Percentiles rank a stretch among this genome's conserved stretches.
Conservation (phyloP, 306 rosid species). For the Vicia villosa region DNA sequence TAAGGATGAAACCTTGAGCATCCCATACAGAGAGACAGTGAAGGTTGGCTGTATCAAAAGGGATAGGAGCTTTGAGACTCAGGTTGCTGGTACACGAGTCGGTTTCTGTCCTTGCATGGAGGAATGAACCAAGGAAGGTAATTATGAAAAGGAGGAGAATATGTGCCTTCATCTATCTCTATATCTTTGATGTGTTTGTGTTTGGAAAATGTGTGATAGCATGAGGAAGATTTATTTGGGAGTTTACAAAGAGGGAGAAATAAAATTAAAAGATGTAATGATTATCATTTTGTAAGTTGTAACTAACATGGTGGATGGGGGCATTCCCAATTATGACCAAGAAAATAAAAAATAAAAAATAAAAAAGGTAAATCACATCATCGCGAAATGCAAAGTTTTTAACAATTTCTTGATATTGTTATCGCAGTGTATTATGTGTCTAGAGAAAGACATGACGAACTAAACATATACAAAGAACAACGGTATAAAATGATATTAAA, state of each 20-base stretch:
- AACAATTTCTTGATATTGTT: not conserved
- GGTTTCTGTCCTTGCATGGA: slow-evolving; percentile 42
- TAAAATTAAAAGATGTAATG: slow-evolving; percentile 34
- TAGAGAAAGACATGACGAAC: slow-evolving; percentile 6
- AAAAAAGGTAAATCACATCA: not conserved
- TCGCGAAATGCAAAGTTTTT: not conserved
- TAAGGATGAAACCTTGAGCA: slow-evolving; percentile 62
- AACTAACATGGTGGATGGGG: slow-evolving; percentile 45
- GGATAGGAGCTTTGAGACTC: slow-evolving; percentile 43
- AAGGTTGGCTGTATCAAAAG: slow-evolving; percentile 62
- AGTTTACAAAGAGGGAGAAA: not conserved
- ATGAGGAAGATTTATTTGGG: slow-evolving; percentile 13
- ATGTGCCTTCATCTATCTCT: slow-evolving; percentile 43
- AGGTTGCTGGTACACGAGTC: slow-evolving; percentile 63
- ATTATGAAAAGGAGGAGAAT: slow-evolving; percentile 26
- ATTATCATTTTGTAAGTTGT: slow-evolving; percentile 40
- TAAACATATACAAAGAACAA: slow-evolving; percentile 26
- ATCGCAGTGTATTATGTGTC: not conserved
- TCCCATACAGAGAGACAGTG: slow-evolving; percentile 71
- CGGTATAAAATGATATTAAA: slow-evolving; percentile 6
- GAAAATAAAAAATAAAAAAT: not conserved
- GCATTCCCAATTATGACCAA: slow-evolving; percentile 40
- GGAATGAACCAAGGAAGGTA: slow-evolving; percentile 29
- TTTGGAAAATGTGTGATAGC: slow-evolving; percentile 29
- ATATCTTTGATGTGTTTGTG: slow-evolving; percentile 7